These are phyloP conservation scores for Cadophora gregata DNA, from an alignment of 2,329 filamentous ascomycete species.

Conservation along the genomic window DNA sequence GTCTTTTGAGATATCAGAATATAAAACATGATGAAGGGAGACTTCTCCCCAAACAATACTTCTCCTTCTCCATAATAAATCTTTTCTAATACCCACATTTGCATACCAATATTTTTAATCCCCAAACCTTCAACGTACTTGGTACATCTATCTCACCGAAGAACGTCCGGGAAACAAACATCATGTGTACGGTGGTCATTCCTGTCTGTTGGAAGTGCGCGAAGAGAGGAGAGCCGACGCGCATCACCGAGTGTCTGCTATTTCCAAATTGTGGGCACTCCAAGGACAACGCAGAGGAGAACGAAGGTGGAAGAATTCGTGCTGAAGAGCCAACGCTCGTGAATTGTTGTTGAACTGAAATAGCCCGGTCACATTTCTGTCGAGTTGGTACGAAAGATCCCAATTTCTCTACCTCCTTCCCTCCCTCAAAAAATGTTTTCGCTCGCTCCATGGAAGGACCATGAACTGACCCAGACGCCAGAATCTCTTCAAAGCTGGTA, in stretches of 20 bases:
- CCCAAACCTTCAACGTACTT: background rate
- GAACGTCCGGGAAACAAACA: background rate
- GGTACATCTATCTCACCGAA: background rate
- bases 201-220: background rate
- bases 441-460: too few relatives aligned
- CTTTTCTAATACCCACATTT: background rate
- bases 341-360: background rate
- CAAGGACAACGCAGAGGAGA: background rate
- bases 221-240: background rate
- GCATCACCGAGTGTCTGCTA: background rate
- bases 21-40: background rate
- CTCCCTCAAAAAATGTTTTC: too few relatives aligned
- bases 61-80: background rate
- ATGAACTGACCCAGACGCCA: too few relatives aligned
- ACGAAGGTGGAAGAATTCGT: background rate
- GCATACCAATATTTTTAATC: background rate
- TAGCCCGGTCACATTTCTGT: too few relatives aligned
- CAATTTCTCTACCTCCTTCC: too few relatives aligned
- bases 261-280: background rate
- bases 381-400: too few relatives aligned
- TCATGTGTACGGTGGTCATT: background rate
- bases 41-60: background rate
- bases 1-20: background rate
- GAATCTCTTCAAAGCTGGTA: too few relatives aligned
- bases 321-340: background rate